Base-by-base conservation (phyloP, 176 grass and related monocot species). In the Secale cereale region DNA sequence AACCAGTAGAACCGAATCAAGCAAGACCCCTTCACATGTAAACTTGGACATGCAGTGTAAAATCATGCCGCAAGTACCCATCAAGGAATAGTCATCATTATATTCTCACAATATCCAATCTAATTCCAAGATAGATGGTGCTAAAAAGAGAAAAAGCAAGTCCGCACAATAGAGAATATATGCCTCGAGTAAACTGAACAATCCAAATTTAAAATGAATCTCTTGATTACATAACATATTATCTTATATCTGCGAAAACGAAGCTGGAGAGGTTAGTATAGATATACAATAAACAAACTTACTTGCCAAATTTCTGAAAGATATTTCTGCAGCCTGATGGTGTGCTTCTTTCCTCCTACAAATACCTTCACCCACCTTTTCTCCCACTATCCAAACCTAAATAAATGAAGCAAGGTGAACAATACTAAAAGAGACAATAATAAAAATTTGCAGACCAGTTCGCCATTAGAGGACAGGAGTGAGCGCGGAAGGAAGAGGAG, bases 371-470 rank as follows among this genome's bases (percentile, higher is more conserved):
- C 93, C 93, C 16, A 98, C 33, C 70, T 92, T 98, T 83, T 94
- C 96, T 87, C 96, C 96, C 74, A 94, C 89, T 87, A 98, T 88
- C 89, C 89, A 98, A 86, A 98, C 88, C 96, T 95, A 78, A 36
- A 76, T 41, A n/a, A 39, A 70, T 64, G 37, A 39, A 9, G 5
- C 29, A 69, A 82, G 63, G 15, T 56, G 59, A 82, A 10, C 27
- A 79, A 62, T 48, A 78, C 11, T 70, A 41, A 81, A 46, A 5
- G 15, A 66, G 14, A 74, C 4, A 37, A 78, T 40, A 59, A 62
- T 15, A 77, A 13, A 40, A 7, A 64, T 63, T 16, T 40, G 23
- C 35, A 26, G 28, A 41, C 57, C 77, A 78, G 20, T 65, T 16
- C 59, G 17, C 13, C n/a, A n/a, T 19, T 50, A 10, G 26, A 79